A percentile compares a stretch with the other conserved stretches of the same genome.
phyloP scores from a whole-genome alignment of 495 filamentous ascomycete genomes.

The Rusavskia elegans region DNA sequence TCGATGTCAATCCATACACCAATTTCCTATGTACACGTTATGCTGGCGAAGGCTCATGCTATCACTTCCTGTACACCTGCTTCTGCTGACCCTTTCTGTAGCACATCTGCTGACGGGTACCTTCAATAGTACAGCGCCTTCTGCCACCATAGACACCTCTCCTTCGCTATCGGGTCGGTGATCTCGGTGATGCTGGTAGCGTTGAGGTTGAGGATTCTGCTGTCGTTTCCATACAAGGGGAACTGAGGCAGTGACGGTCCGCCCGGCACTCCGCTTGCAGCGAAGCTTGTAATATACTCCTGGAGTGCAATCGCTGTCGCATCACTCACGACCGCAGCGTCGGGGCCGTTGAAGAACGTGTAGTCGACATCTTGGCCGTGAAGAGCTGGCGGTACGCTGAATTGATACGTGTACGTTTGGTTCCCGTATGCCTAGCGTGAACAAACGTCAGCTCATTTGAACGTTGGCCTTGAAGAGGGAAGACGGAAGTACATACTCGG shows the following conservation, averaged over 20 bases:
- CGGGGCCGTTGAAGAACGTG: conserved; percentile 37
- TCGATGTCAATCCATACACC: too few species aligned
- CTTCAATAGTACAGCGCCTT: conserved; percentile 7
- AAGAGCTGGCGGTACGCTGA: conserved; percentile 40
- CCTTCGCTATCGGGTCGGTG: conserved; percentile 28
- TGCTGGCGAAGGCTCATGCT: too few species aligned
- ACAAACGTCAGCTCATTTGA: too few species aligned
- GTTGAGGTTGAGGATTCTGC: conserved; percentile 26
- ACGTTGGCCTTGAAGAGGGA: not conserved
- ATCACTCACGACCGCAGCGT: conserved; percentile 21
- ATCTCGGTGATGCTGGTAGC: conserved; percentile 22
- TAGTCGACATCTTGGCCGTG: conserved; percentile 39
- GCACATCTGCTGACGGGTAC: too few species aligned
- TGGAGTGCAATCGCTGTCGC: conserved; percentile 39
- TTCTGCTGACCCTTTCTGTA: not conserved
- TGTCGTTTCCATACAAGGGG: conserved; percentile 21
- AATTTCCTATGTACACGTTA: too few species aligned
- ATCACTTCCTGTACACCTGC: not conserved
- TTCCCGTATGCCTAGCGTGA: conserved; percentile 25
- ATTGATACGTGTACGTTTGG: conserved; percentile 41
- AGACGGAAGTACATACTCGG: not conserved
- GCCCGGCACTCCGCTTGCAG: conserved; percentile 27
- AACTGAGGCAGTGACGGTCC: conserved; percentile 25
- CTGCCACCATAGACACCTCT: conserved; percentile 27
- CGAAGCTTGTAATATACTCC: conserved; percentile 44